Base-by-base conservation (phyloP, 2,329 filamentous ascomycete genomes). In the Aspergillus sojae region DNA sequence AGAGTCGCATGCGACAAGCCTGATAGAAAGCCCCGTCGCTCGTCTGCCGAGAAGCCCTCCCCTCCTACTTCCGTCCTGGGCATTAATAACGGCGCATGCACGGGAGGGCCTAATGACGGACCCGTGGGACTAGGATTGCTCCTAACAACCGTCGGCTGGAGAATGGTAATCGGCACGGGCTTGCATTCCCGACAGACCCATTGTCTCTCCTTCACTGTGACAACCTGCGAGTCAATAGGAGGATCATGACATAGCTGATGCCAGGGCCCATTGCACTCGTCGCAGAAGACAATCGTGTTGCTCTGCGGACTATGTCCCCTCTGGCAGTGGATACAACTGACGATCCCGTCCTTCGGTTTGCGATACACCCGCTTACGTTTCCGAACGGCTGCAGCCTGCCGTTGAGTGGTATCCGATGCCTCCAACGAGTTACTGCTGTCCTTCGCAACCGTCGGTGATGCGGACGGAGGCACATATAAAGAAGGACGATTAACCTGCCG, bases 221-320 rank as follows among this genome's bases (percentile, higher is more conserved):
- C 85, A 23, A 90, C 86, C 21, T 89, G 86, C 65, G 89, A 86
- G n/a, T 85, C 83, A 64, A 96, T 91, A 10, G 85, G 85, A 1
- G 92, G 92, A 63, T 91, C 85, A 75, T 96, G 92, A 72, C 92
- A 96, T 71, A 88, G 87, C 75, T 93, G 91, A 77, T 96, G 92
- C 86, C 92, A 96, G 48, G 89, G 87, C 34, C 84, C 83, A 74
- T 92, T 91, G 80, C 92, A 96, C 19, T 88, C 88, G 77, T 94
- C 91, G 79, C 92, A 96, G 76, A 94, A 93, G 3, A 95, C 91
- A 74, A 96, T 94, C 78, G 89, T 86, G 78, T 95, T 95, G 69
- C 82, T 87, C n/a, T 82, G 76, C 3, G 90, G 89, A 71, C 90
- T 92, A 67, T 90, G 86, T 11, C 90, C 88, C 67, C 92, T 84